A percentile compares a stretch with the other conserved stretches of the same genome.
These are phyloP conservation scores for Aspergillus bertholletiae DNA, from an alignment of 495 filamentous ascomycete species.

Conservation along the genomic window DNA sequence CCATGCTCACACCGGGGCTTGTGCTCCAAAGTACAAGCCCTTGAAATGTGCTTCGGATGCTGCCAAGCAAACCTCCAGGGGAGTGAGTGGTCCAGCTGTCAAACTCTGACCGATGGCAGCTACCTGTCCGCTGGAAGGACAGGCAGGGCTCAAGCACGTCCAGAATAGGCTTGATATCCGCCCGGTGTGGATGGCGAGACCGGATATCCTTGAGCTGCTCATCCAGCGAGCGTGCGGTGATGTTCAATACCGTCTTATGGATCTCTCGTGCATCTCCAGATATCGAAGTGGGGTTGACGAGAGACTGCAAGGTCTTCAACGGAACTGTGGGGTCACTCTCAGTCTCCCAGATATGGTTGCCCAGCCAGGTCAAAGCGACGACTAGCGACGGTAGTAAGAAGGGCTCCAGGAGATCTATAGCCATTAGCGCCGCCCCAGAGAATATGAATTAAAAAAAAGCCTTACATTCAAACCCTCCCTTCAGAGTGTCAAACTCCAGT, in stretches of 20 bases:
- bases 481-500: slow-evolving; percentile 76
- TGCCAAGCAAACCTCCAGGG: slow-evolving; percentile 57
- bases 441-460: not conserved
- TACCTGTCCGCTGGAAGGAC: slow-evolving; percentile 60
- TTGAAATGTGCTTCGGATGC: slow-evolving; percentile 63
- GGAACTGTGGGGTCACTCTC: slow-evolving; percentile 60
- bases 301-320: slow-evolving; percentile 65
- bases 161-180: slow-evolving; percentile 70
- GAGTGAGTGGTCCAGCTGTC: slow-evolving; percentile 67
- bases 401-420: slow-evolving; percentile 74
- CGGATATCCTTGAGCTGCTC: slow-evolving; percentile 71
- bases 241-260: slow-evolving; percentile 77
- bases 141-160: slow-evolving; percentile 66
- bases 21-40: slow-evolving; percentile 70
- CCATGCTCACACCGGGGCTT: slow-evolving; percentile 57
- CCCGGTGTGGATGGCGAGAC: slow-evolving; percentile 60
- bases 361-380: slow-evolving; percentile 74
- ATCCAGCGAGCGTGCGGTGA: slow-evolving; percentile 74
- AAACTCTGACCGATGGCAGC: slow-evolving; percentile 66
- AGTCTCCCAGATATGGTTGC: slow-evolving; percentile 73
- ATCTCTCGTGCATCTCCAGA: slow-evolving; percentile 78
- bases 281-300: slow-evolving; percentile 72
- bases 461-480: slow-evolving; percentile 84
- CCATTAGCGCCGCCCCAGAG: slow-evolving; percentile 3
- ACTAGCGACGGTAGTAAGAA: slow-evolving; percentile 88